Conservation (phyloP, 2,329 filamentous ascomycete genomes). For the Aspergillus sclerotialis region DNA sequence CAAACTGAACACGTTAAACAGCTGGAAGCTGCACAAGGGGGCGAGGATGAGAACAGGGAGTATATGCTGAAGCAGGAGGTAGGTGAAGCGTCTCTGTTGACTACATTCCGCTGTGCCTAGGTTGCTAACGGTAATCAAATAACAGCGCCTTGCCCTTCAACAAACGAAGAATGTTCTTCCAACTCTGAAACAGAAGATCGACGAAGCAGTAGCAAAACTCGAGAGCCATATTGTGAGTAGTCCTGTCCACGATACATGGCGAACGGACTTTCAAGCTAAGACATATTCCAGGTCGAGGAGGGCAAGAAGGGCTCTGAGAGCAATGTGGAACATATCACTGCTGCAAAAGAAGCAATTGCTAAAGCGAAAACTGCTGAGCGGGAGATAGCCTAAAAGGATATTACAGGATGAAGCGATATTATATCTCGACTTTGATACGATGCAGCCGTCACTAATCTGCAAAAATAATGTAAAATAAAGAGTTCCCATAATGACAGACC, state of each 20-base stretch:
- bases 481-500: slow-evolving; percentile 13
- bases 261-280: slow-evolving; percentile 1
- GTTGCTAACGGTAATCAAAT: slow-evolving; percentile 5
- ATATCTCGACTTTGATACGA: not conserved
- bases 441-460: too few relatives aligned
- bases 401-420: not conserved
- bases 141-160: slow-evolving; percentile 68
- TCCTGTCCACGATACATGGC: not conserved
- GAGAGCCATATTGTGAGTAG: slow-evolving; percentile 67
- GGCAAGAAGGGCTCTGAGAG: slow-evolving; percentile 32
- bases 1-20: slow-evolving; percentile 67
- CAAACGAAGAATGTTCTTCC: slow-evolving; percentile 82
- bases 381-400: slow-evolving; percentile 27
- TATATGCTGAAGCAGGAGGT: slow-evolving; percentile 85
- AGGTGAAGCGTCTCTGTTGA: slow-evolving; percentile 15
- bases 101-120: not conserved
- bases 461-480: slow-evolving; percentile 15
- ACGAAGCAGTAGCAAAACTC: slow-evolving; percentile 63
- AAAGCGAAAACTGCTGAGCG: slow-evolving; percentile 32
- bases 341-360: slow-evolving; percentile 36
- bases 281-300: slow-evolving; percentile 27
- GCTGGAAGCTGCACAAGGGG: slow-evolving; percentile 58
- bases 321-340: slow-evolving; percentile 35
- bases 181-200: slow-evolving; percentile 63
- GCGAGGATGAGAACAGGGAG: slow-evolving; percentile 71